phyloP scores from a whole-genome alignment of 805 yeast species.

The Pichia ethanolica region DNA sequence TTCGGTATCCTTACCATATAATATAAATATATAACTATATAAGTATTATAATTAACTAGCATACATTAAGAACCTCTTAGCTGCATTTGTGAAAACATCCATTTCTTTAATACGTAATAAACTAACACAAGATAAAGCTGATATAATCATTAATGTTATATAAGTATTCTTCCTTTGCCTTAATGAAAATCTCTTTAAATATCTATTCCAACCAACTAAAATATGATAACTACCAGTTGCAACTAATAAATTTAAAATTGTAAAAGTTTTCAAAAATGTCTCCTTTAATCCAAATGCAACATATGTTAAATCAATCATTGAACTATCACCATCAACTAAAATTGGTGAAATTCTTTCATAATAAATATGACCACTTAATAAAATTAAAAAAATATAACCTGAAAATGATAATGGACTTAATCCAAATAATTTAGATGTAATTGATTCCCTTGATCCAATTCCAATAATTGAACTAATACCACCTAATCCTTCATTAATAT shows the following conservation, averaged over 20 bases:
- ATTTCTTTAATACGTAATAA: neutral
- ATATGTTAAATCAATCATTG: constrained; percentile 45
- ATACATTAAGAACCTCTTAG: neutral
- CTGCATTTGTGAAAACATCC: neutral
- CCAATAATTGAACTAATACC: constrained; percentile 53
- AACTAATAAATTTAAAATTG: constrained; percentile 31
- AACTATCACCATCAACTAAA: constrained; percentile 57
- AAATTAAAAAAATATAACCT: constrained; percentile 47
- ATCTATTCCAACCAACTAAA: constrained; percentile 44
- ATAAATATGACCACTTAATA: constrained; percentile 39
- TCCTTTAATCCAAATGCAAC: constrained; percentile 33
- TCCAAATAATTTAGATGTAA: constrained; percentile 37
- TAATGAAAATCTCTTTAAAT: constrained; percentile 33
- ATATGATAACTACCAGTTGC: constrained; percentile 44
- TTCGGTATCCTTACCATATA: too few relatives aligned
- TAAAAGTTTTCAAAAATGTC: neutral
- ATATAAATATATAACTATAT: too few relatives aligned
- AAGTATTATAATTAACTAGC: neutral
- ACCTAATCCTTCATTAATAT: constrained; percentile 50
- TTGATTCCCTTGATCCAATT: constrained; percentile 42
- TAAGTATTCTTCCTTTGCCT: constrained; percentile 40
- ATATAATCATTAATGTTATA: constrained; percentile 25
- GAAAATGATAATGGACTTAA: constrained; percentile 51
- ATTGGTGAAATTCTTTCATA: constrained; percentile 45
- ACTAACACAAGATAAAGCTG: neutral